Evolutionary conservation across 495 filamentous ascomycete species (phyloP).

Genomic region (Polyplosphaeria fusca): DNA sequence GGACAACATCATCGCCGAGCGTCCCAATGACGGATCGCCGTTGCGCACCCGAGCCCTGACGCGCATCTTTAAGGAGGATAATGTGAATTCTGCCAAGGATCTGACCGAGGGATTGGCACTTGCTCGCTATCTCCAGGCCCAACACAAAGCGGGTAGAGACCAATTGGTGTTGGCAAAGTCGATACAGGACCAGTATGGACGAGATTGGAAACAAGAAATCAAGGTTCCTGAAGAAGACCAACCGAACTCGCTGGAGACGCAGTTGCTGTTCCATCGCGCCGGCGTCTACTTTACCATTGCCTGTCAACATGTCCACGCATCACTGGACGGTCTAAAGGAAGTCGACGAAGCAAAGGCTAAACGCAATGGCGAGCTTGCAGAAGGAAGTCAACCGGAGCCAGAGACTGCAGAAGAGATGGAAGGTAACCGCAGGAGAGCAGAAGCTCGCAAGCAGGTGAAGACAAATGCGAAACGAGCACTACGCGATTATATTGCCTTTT

Average conservation of each 20-base stretch:
- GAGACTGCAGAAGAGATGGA: constrained; percentile 31
- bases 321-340: constrained; percentile 46
- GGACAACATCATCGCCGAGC: constrained; percentile 61
- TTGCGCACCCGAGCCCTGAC: constrained; percentile 69
- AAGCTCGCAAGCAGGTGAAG: constrained; percentile 64
- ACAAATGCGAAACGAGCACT: constrained; percentile 70
- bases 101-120: constrained; percentile 62
- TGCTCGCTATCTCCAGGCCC: constrained; percentile 50
- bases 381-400: constrained; percentile 36
- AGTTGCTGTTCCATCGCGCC: constrained; percentile 72
- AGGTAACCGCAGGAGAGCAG: constrained; percentile 47
- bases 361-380: constrained; percentile 14
- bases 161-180: constrained; percentile 48
- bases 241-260: constrained; percentile 67
- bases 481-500: constrained; percentile 64
- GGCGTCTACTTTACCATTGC: constrained; percentile 71
- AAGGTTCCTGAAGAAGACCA: constrained; percentile 66
- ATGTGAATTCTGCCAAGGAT: constrained; percentile 62
- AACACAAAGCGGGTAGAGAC: constrained; percentile 46
- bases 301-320: constrained; percentile 57
- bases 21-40: constrained; percentile 61
- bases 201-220: constrained; percentile 49
- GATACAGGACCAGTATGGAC: constrained; percentile 44
- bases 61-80: constrained; percentile 72
- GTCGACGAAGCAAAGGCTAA: constrained; percentile 32